Evolutionary conservation across 2,329 filamentous ascomycete genomes (phyloP), one percentile per base, ranked within the genome.

Genomic region (Botrytis byssoidea): DNA sequence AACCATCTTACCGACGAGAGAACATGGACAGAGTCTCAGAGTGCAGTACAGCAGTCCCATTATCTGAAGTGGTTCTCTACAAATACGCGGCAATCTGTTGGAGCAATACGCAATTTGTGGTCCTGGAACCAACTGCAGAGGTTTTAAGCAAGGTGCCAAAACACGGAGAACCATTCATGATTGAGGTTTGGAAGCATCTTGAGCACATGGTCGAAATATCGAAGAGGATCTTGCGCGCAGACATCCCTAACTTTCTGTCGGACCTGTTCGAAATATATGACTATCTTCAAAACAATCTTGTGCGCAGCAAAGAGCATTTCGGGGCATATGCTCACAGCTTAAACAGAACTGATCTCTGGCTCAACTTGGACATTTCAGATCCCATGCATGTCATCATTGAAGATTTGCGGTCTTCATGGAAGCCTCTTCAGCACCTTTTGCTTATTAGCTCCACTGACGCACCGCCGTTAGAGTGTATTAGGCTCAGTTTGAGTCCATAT

Each of bases 391-490:
- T 76, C 8, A 8, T 59, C 14, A 18, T 78, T 14, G 61, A 65
- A 4, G 74, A 79, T 29, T 44, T 80, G n/a, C 20, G 42, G 25
- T 64, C 59, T 29, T 76, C 74, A 16, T 80, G 78, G 79, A 67
- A 74, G 9, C 67, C 60, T 4, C 65, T 77, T n/a, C 48, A 75
- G 5, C 51, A 76, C 3, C 76, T 80, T 2, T 74, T 79, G 4
- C 65, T 79, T 4, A 77, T 74, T 0, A 80, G 76, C 60, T 77
- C 78, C 1, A 75, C 67, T 32, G 79, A 80, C 73, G 74, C 75
- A 14, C 77, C 77, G 0, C 48, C 55, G 3, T 68, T 77, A 2
- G 76, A 79, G 73, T 76, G 77, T 16, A 74, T 80, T 8, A 65
- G 75, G 44, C 71, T 69, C 29, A 71, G 74, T 22, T 61, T 80